Conservation (phyloP, 306 rosid genomes). For the Medicago arabica region DNA sequence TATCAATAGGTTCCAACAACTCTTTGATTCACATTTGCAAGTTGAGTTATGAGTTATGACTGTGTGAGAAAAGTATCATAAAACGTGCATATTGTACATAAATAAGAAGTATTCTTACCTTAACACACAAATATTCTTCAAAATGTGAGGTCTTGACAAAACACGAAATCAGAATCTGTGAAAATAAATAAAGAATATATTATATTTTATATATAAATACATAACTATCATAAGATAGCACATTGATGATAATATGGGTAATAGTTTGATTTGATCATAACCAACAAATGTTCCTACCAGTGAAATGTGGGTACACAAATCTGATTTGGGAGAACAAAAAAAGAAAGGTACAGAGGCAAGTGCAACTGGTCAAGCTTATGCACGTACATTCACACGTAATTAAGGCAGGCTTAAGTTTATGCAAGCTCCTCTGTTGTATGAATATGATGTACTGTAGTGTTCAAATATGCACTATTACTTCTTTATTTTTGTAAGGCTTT, state of each 20-base stretch:
- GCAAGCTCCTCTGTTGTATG: not conserved
- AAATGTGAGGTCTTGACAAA: slow-evolving; percentile 92
- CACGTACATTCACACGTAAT: slow-evolving; percentile 16
- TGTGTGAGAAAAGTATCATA: slow-evolving; percentile 29
- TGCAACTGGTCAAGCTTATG: not conserved
- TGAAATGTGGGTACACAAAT: slow-evolving; percentile 9
- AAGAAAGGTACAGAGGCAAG: not conserved
- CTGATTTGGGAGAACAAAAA: slow-evolving; percentile 1
- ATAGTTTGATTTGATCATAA: slow-evolving; percentile 22
- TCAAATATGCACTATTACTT: not conserved
- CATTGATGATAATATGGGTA: slow-evolving; percentile 11
- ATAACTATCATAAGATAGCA: not conserved
- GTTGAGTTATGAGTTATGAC: not conserved
- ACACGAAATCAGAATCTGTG: slow-evolving; percentile 88
- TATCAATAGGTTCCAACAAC: slow-evolving; percentile 8
- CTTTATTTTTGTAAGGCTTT: not conserved
- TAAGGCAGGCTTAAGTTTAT: not conserved
- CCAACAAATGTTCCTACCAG: slow-evolving; percentile 12
- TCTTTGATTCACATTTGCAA: slow-evolving; percentile 17
- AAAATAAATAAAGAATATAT: slow-evolving; percentile 38
- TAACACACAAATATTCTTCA: slow-evolving; percentile 90
- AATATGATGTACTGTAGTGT: slow-evolving; percentile 16
- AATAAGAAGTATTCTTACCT: slow-evolving; percentile 61
- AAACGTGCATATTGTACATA: slow-evolving; percentile 23
- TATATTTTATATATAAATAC: not conserved